phyloP scores from a whole-genome alignment of 2,329 filamentous ascomycete genomes.

The Colletotrichum sp. region DNA sequence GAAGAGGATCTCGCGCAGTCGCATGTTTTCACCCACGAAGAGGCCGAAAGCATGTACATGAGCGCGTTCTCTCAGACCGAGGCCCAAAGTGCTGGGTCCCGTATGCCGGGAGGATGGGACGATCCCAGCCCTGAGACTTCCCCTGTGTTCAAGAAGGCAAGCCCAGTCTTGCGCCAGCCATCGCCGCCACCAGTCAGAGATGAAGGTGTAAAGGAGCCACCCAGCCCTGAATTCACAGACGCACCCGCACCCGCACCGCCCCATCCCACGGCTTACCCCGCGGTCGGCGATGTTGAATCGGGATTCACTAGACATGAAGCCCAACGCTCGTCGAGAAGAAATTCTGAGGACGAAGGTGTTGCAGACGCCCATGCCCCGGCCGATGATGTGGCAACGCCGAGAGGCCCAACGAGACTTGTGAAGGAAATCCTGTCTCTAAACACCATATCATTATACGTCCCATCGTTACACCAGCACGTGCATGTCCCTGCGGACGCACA shows the following conservation, averaged over 20 bases:
- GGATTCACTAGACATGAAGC: background rate
- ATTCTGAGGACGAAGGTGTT: background rate
- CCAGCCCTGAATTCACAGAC: background rate
- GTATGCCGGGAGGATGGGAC: conserved; percentile 61
- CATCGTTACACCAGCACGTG: conserved; percentile 52
- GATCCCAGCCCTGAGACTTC: conserved; percentile 29
- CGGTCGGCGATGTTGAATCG: conserved; percentile 15
- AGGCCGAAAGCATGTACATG: conserved; percentile 89
- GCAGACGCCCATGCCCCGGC: conserved; percentile 15
- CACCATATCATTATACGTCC: conserved; percentile 59
- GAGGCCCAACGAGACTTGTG: conserved; percentile 57
- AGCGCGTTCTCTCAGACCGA: conserved; percentile 66
- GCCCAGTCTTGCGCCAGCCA: background rate
- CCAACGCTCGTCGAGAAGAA: background rate
- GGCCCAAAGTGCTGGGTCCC: conserved; percentile 30
- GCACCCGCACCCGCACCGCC: background rate
- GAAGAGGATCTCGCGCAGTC: conserved; percentile 66
- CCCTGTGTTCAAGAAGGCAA: background rate
- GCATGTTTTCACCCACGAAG: conserved; percentile 77
- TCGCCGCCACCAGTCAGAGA: background rate
- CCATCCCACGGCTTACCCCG: conserved; percentile 4
- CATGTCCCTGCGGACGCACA: conserved; percentile 35
- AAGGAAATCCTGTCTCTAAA: conserved; percentile 59
- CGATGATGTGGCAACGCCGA: conserved; percentile 54
- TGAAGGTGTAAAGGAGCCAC: background rate